phyloP scores from a whole-genome alignment of 306 rosid species.

The Spatholobus suberectus region DNA sequence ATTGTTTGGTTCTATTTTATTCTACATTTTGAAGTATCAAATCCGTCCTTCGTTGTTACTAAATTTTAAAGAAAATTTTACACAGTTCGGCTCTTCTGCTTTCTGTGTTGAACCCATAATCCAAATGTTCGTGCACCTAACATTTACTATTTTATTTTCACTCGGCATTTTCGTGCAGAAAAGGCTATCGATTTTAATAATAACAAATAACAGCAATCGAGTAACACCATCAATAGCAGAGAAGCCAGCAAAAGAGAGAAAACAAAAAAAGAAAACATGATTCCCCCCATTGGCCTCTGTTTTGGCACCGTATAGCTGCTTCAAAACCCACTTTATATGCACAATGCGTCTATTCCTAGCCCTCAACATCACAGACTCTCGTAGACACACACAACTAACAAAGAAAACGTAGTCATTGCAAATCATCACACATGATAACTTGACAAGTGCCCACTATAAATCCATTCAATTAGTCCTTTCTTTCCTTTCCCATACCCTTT shows the following conservation, averaged over 20 bases:
- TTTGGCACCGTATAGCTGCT: constrained; percentile 30
- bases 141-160: neutral
- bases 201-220: neutral
- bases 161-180: constrained; percentile 16
- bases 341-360: constrained; percentile 44
- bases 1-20: too few species aligned
- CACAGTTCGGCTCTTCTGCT: neutral
- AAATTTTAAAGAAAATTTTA: neutral
- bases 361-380: constrained; percentile 42
- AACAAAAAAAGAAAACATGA: neutral
- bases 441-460: constrained; percentile 44
- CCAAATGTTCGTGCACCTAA: neutral
- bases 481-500: constrained; percentile 42
- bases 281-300: constrained; percentile 32
- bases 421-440: constrained; percentile 59
- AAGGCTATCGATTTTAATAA: neutral
- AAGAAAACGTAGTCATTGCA: constrained; percentile 54
- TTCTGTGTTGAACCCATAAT: neutral
- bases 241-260: constrained; percentile 7
- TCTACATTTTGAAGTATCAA: neutral
- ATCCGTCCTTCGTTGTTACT: neutral
- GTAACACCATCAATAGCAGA: constrained; percentile 27
- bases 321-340: neutral
- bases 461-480: constrained; percentile 34
- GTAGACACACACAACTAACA: constrained; percentile 26